Evolutionary conservation across 352 stramenopile genomes (phyloP), one percentile per base, ranked within the genome.

Genomic region (Globisporangium sylvaticum): DNA sequence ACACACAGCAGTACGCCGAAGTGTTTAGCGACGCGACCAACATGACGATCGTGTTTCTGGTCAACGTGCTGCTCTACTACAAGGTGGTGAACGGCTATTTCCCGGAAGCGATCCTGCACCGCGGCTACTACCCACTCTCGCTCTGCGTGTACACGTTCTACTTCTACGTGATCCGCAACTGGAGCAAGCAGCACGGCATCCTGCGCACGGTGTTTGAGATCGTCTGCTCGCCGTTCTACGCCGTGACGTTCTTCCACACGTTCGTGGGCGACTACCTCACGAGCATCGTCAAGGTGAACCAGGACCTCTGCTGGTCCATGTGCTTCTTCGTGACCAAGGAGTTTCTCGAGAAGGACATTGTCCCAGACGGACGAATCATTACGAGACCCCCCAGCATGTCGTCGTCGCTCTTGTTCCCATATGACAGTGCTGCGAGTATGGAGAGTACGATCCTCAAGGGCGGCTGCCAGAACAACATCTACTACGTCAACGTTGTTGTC

Each of bases 21-120:
- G 96, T 98, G 27, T 98, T 98, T 67, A 97, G 96, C 69, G 94
- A 98, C 74, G 95, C 94, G 14, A 97, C 97, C 37, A 97, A 98
- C 75, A 97, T 98, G 76, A 98, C 90, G n/a, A 96, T 99, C 50
- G 83, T 98, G 3, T 99, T 97, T 71, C 74, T 99, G 15, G 70
- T 96, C 8, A 92, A 95, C 61, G 94, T 98, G 77, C 81, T 99
- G 60, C 77, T 98, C 27, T 99, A 99, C 74, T 99, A 98, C 89
- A 98, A 99, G 81, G 92, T 97, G 22, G 84, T 92, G 71, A 96
- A 96, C 58, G 80, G 78, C 0, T 87, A 93, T 64, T 96, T 96
- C 46, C 88, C 88, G 0, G 88, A 96, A 54, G 77, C 89, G 42
- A 70, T 96, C 10, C 66, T 92, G 10, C 83, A 91, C 55, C 79